Base-by-base conservation (phyloP, 73 alveolate species). In the Breviolum minutum region DNA sequence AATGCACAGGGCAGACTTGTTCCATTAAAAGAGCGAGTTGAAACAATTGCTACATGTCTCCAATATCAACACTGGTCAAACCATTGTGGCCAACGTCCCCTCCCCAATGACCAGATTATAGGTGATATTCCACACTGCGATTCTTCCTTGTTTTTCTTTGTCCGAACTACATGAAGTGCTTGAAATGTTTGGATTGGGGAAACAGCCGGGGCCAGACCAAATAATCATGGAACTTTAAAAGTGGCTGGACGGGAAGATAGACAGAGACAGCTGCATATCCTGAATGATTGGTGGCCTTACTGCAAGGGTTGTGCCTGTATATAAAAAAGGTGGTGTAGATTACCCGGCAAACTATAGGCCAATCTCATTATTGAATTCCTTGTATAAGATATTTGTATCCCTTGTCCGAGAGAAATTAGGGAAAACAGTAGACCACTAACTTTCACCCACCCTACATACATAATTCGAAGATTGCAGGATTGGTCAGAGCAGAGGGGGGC, bases 291-390 rank as follows among this genome's bases (percentile, higher is more conserved):
- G 48, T 74, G 85, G 85, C 13, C 85, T 32, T 16, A 5, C 29
- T n/a, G 71, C 90, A 14, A 40, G 71, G 11, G 90, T 81, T 16
- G 90, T 32, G 66, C 90, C 90, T 4, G 40, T 16, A 40, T 60
- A 9, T 63, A n/a, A n/a, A n/a, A n/a, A n/a, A n/a, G n/a, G n/a
- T n/a, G n/a, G n/a, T n/a, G n/a, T n/a, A n/a, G n/a, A 81, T 81
- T 63, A 81, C 54, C 64, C 89, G 3, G 62, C 89, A 3, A 81
- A 81, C 89, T 81, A 81, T 27, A 26, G 89, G 8, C 89, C 89
- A n/a, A 81, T 10, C 30, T 81, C 89, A 16, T 81, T 81, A 81
- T n/a, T n/a, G n/a, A n/a, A n/a, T n/a, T n/a, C n/a, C n/a, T n/a
- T n/a, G n/a, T n/a, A n/a, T n/a, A n/a, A 81, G 54, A 60, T 81